A percentile compares a stretch with the other conserved stretches of the same genome.
Evolutionary conservation across 495 filamentous ascomycete genomes (phyloP).

Genomic region (Daldinia bambusicola): DNA sequence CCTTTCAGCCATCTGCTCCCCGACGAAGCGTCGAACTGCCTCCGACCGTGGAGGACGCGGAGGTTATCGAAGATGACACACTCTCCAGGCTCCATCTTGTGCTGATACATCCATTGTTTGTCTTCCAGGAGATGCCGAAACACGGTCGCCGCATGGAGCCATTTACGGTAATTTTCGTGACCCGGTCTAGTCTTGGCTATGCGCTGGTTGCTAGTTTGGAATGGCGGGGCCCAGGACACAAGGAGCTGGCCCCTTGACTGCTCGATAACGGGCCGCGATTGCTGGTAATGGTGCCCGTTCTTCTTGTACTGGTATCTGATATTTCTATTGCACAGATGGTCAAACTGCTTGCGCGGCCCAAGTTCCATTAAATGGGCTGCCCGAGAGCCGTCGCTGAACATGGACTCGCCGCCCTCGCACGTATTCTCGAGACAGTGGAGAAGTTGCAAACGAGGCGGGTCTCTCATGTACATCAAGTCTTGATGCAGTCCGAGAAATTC

Average conservation of each 20-base stretch:
- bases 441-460: constrained; percentile 82
- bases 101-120: constrained; percentile 66
- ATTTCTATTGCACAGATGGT: constrained; percentile 53
- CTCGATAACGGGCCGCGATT: constrained; percentile 65
- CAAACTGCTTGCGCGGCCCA: constrained; percentile 43
- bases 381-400: constrained; percentile 78
- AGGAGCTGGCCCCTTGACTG: constrained; percentile 47
- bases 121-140: constrained; percentile 62
- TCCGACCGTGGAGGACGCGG: constrained; percentile 79
- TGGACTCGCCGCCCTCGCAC: constrained; percentile 78
- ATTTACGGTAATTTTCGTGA: constrained; percentile 27
- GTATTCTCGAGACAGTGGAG: constrained; percentile 86
- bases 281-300: constrained; percentile 68
- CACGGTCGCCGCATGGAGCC: constrained; percentile 54
- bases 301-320: constrained; percentile 77
- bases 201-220: constrained; percentile 44
- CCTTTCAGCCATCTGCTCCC: constrained; percentile 85
- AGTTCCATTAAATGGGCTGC: constrained; percentile 63
- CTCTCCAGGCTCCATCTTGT: constrained; percentile 78
- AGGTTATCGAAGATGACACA: constrained; percentile 90
- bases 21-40: constrained; percentile 69
- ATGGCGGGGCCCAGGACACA: constrained; percentile 74
- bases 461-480: constrained; percentile 88
- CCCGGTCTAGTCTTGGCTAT: not conserved
- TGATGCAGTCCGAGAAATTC: constrained; percentile 85